Evolutionary conservation across 257 asterid species (phyloP).

Genomic region (Solanum habrochaites): DNA sequence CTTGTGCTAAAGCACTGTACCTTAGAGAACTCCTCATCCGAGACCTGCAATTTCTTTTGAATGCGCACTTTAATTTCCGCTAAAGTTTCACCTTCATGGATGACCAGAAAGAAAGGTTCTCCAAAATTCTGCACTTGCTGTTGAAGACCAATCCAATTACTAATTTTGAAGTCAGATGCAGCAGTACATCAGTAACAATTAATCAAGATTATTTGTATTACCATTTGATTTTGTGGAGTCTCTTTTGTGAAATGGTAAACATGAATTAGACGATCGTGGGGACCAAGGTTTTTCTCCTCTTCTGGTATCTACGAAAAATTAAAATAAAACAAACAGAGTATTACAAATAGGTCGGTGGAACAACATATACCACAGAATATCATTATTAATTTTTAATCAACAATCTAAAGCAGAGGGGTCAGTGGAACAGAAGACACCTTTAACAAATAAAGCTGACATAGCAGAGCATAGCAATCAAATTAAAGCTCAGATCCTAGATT

Average conservation of each 20-base stretch:
- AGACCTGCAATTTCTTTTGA: conserved; percentile 79
- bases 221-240: conserved; percentile 77
- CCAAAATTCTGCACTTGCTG: conserved; percentile 96
- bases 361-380: not conserved
- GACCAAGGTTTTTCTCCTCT: conserved; percentile 81
- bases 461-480: not conserved
- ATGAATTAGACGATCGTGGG: conserved; percentile 66
- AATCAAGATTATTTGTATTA: conserved; percentile 12
- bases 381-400: not conserved
- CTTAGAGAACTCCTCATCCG: conserved; percentile 88
- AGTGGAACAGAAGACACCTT: not conserved
- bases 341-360: not conserved
- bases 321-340: conserved; percentile 1
- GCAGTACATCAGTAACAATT: not conserved
- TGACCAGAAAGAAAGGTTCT: conserved; percentile 86
- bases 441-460: not conserved
- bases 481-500: not conserved
- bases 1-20: conserved; percentile 12
- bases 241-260: conserved; percentile 84
- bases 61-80: conserved; percentile 71
- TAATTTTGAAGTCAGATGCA: not conserved
- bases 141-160: not conserved
- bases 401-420: not conserved
- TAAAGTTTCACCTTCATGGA: conserved; percentile 86
- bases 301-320: conserved; percentile 59